Evolutionary conservation across 129 eudicot genomes (phyloP).

Genomic region (Silybum marianum): DNA sequence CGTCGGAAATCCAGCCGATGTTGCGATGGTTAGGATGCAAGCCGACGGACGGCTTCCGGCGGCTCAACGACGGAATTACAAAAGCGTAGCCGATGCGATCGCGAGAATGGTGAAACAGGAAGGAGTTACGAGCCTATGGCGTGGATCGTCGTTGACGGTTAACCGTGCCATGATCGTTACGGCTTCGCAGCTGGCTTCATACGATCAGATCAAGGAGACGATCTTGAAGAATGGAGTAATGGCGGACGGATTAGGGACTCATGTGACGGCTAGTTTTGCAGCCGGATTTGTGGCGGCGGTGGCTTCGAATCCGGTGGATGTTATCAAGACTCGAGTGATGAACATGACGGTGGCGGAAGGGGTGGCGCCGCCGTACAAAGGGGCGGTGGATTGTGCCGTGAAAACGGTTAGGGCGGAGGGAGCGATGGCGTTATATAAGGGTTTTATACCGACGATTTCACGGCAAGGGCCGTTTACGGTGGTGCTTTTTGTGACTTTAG

Average conservation of each 20-base stretch:
- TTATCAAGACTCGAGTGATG: conserved; percentile 82
- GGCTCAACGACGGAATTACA: conserved; percentile 60
- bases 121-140: conserved; percentile 70
- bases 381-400: conserved; percentile 77
- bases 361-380: conserved; percentile 57
- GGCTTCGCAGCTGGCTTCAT: conserved; percentile 81
- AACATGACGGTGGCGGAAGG: conserved; percentile 74
- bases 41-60: conserved; percentile 81
- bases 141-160: conserved; percentile 84
- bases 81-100: conserved; percentile 62
- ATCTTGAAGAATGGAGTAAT: conserved; percentile 46
- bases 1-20: conserved; percentile 85
- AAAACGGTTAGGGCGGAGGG: conserved; percentile 70
- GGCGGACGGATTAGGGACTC: conserved; percentile 73
- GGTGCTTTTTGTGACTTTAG: conserved; percentile 68
- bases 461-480: conserved; percentile 84
- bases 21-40: conserved; percentile 89
- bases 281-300: conserved; percentile 89
- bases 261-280: conserved; percentile 74
- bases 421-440: conserved; percentile 75
- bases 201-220: conserved; percentile 70
- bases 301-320: conserved; percentile 79
- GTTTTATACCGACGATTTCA: conserved; percentile 74
- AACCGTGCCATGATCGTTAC: conserved; percentile 91
- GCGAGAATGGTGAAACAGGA: conserved; percentile 51